Evolutionary conservation across 164 flowering plant genomes (phyloP).

Genomic region (Annona cherimola): DNA sequence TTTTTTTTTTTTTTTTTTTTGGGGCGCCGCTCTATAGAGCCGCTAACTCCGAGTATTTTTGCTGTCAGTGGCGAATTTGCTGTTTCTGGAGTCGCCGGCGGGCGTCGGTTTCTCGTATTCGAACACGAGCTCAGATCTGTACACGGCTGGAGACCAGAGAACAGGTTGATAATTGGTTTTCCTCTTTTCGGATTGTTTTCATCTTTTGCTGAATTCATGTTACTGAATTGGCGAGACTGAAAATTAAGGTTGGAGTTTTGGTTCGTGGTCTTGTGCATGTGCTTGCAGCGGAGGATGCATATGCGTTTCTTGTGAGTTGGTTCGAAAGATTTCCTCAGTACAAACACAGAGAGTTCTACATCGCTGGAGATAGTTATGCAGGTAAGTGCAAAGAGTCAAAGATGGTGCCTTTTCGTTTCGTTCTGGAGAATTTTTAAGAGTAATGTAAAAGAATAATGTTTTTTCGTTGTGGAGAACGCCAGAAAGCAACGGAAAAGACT

Average conservation of each 20-base stretch:
- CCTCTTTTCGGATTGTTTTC: neutral
- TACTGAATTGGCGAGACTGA: neutral
- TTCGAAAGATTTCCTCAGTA: conserved; percentile 93
- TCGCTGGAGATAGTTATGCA: conserved; percentile 98
- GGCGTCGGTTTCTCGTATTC: conserved; percentile 97
- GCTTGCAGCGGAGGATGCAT: conserved; percentile 86
- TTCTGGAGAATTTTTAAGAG: too few relatives aligned
- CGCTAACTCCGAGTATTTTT: neutral
- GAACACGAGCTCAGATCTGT: conserved; percentile 75
- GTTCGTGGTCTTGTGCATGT: conserved; percentile 13
- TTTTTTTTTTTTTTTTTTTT: too few relatives aligned
- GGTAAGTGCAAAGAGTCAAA: conserved; percentile 34
- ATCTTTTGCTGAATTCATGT: neutral
- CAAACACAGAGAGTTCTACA: conserved; percentile 85
- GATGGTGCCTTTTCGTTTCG: too few relatives aligned
- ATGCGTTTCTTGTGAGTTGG: conserved; percentile 82
- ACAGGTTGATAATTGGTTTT: conserved; percentile 50
- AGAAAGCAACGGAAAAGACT: neutral
- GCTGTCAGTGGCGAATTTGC: conserved; percentile 80
- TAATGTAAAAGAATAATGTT: too few relatives aligned
- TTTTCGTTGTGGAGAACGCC: neutral
- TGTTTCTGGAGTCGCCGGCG: conserved; percentile 95
- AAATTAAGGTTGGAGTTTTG: neutral
- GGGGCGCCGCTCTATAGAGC: neutral
- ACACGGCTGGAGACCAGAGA: conserved; percentile 67